Evolutionary conservation across 345 rosid species (phyloP).

Genomic region (Leavenworthia alabamica): DNA sequence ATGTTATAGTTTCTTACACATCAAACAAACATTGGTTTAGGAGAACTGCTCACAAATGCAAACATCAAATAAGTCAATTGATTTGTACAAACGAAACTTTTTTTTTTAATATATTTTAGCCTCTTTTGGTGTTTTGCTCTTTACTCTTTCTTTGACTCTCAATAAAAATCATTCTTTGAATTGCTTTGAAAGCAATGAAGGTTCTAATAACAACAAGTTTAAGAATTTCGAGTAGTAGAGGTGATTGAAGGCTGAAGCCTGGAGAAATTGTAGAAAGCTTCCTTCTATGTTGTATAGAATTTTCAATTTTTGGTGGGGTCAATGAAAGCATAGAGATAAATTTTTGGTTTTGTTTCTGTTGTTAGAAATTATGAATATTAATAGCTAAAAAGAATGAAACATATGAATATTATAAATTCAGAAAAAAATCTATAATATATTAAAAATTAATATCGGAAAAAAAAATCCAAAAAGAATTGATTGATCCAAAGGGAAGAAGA

Average conservation of each 20-base stretch:
- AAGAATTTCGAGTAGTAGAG: too few relatives aligned
- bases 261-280: too few relatives aligned
- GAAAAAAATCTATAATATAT: not conserved
- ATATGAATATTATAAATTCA: not conserved
- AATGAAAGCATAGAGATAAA: too few relatives aligned
- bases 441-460: not conserved
- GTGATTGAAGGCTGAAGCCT: too few relatives aligned
- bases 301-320: too few relatives aligned
- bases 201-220: too few relatives aligned
- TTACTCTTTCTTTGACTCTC: not conserved
- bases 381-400: not conserved
- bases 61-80: constrained; percentile 12
- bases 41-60: not conserved
- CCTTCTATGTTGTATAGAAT: too few relatives aligned
- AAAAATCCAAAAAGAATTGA: constrained; percentile 11
- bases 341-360: not conserved
- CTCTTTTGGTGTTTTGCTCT: not conserved
- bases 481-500: constrained; percentile 12
- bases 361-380: not conserved
- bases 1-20: constrained; percentile 5
- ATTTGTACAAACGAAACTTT: not conserved
- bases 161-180: not conserved
- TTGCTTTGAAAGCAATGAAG: too few relatives aligned
- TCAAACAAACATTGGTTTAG: not conserved
- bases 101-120: not conserved